phyloP scores from a whole-genome alignment of 129 eudicot species.

The Arctium minus region DNA sequence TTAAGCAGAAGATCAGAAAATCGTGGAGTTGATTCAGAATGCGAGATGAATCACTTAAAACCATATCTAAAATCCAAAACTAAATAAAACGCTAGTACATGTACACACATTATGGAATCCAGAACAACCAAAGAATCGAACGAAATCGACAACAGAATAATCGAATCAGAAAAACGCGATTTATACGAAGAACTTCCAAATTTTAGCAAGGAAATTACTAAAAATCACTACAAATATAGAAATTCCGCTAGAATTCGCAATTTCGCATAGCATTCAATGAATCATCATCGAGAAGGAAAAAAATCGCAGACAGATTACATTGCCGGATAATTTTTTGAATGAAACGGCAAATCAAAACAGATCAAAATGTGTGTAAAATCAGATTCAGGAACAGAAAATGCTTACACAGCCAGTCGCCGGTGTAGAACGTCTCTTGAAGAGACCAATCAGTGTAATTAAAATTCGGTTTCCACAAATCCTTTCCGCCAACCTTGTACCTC shows the following conservation, averaged over 20 bases:
- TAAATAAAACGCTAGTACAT: neutral
- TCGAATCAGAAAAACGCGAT: neutral
- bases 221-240: neutral
- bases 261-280: neutral
- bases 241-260: neutral
- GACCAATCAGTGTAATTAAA: constrained; percentile 49
- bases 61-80: neutral
- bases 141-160: neutral
- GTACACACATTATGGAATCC: neutral
- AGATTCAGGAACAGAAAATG: neutral
- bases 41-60: neutral
- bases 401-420: constrained; percentile 60
- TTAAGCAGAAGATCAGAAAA: neutral
- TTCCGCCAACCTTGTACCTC: constrained; percentile 44
- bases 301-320: neutral
- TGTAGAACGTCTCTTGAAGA: constrained; percentile 31
- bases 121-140: neutral
- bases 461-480: constrained; percentile 29
- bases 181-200: neutral
- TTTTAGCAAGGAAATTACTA: neutral
- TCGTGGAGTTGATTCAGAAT: neutral
- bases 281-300: neutral
- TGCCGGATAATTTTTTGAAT: neutral
- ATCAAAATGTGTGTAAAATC: neutral
- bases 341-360: neutral